These are phyloP conservation scores for Dissophora ornata DNA, from an alignment of 192 early-diverging fungal species.

Conservation along the genomic window DNA sequence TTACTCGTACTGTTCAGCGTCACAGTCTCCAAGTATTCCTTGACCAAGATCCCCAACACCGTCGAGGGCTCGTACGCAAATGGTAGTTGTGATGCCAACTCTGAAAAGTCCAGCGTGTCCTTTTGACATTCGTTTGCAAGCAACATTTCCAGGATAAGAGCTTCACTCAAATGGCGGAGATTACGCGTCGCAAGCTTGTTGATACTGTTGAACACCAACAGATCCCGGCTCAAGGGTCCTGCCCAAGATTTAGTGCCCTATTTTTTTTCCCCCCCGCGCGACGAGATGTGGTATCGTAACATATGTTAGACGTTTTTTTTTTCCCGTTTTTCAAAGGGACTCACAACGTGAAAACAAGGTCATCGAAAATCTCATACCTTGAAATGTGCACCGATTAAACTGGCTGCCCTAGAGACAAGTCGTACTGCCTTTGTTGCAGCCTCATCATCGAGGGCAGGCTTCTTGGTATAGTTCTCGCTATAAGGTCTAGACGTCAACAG, in stretches of 20 bases:
- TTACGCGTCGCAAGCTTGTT: conserved; percentile 70
- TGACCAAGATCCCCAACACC: conserved; percentile 61
- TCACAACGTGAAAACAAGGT: not conserved
- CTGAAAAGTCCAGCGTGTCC: conserved; percentile 59
- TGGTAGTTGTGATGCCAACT: conserved; percentile 64
- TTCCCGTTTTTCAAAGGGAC: not conserved
- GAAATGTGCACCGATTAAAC: conserved; percentile 65
- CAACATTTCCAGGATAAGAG: conserved; percentile 65
- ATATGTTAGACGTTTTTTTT: too few species aligned
- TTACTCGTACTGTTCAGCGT: conserved; percentile 14
- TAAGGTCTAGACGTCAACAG: conserved; percentile 60
- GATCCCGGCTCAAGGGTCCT: conserved; percentile 74
- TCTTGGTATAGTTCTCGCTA: conserved; percentile 58
- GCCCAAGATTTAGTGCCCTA: conserved; percentile 61
- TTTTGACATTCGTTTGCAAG: conserved; percentile 60
- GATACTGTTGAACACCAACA: conserved; percentile 80
- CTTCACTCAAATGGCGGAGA: conserved; percentile 70
- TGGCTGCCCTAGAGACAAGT: conserved; percentile 63
- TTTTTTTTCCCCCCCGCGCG: too few species aligned
- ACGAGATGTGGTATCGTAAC: too few species aligned
- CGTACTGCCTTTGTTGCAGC: conserved; percentile 47
- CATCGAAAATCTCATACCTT: conserved; percentile 54
- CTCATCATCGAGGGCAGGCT: conserved; percentile 54
- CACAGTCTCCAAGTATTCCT: conserved; percentile 64
- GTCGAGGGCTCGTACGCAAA: conserved; percentile 65